phyloP scores from a whole-genome alignment of 495 filamentous ascomycete genomes.

The Cryomyces antarcticus region DNA sequence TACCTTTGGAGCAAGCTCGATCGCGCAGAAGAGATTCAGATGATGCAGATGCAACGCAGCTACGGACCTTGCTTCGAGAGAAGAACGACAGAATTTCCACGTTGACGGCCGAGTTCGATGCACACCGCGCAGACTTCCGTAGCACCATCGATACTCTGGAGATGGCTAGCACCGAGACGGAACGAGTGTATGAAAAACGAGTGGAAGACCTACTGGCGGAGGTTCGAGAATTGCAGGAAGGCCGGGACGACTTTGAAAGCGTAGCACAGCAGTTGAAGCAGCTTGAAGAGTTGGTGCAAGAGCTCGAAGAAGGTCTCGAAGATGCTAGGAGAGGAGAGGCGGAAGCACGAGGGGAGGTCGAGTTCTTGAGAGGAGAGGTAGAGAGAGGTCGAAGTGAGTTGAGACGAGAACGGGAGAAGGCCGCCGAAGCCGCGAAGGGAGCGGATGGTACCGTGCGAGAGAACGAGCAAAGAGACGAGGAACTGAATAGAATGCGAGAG shows the following conservation, averaged over 20 bases:
- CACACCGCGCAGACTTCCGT: slow-evolving; percentile 85
- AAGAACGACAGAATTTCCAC: slow-evolving; percentile 92
- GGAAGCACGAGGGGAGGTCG: slow-evolving; percentile 87
- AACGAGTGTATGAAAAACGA: slow-evolving; percentile 87
- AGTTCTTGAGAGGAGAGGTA: slow-evolving; percentile 89
- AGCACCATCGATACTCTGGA: slow-evolving; percentile 94
- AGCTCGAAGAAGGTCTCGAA: slow-evolving; percentile 90
- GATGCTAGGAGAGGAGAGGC: slow-evolving; percentile 93
- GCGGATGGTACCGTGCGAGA: slow-evolving; percentile 38
- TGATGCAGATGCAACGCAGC: slow-evolving; percentile 33
- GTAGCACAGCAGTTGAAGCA: slow-evolving; percentile 84
- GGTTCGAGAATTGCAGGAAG: slow-evolving; percentile 58
- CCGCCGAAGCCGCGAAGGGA: slow-evolving; percentile 38
- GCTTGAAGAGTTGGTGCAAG: slow-evolving; percentile 84
- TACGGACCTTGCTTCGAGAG: slow-evolving; percentile 68
- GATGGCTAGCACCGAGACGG: slow-evolving; percentile 88
- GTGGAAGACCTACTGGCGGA: slow-evolving; percentile 80
- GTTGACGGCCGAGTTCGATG: slow-evolving; percentile 86
- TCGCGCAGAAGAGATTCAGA: slow-evolving; percentile 10
- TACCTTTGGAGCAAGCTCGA: slow-evolving; percentile 11
- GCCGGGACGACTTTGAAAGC: slow-evolving; percentile 72
- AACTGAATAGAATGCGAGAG: slow-evolving; percentile 76
- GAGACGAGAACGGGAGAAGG: slow-evolving; percentile 74
- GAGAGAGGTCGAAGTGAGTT: slow-evolving; percentile 84
- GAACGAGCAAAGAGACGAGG: slow-evolving; percentile 85